These are phyloP conservation scores for Pseudodiploospora longispora DNA, from an alignment of 2,329 filamentous ascomycete species.

Conservation along the genomic window DNA sequence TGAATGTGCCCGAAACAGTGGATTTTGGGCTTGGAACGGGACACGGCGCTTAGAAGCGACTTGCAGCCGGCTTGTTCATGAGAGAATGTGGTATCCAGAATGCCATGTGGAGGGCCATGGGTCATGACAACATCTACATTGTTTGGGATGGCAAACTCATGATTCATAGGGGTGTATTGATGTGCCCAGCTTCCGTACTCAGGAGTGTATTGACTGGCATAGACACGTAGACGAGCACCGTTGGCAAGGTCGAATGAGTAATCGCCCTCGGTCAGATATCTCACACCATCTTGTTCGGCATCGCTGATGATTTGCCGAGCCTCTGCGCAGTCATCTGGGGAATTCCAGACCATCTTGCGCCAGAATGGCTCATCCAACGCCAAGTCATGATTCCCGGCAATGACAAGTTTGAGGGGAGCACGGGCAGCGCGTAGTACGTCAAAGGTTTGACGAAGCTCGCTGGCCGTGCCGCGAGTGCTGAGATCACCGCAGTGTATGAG, in stretches of 20 bases:
- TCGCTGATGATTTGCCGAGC: constrained; percentile 30
- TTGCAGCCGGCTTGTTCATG: constrained; percentile 32
- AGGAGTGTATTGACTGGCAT: constrained; percentile 46
- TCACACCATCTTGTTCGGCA: constrained; percentile 30
- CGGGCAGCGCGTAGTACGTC: constrained; percentile 32
- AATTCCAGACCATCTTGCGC: constrained; percentile 3
- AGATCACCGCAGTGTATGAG: constrained; percentile 47
- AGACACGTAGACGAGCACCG: constrained; percentile 40
- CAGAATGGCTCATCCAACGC: constrained; percentile 26
- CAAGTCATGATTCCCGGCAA: constrained; percentile 49
- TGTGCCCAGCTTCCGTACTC: constrained; percentile 39
- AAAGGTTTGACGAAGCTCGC: constrained; percentile 34
- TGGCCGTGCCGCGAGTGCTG: constrained; percentile 31
- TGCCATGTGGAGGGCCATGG: constrained; percentile 44
- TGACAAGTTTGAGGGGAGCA: constrained; percentile 44
- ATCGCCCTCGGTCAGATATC: constrained; percentile 40
- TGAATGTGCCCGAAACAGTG: constrained; percentile 56
- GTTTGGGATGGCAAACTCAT: constrained; percentile 28
- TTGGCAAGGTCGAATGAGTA: constrained; percentile 40
- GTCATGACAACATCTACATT: constrained; percentile 42
- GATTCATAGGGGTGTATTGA: constrained; percentile 34
- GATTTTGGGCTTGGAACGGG: constrained; percentile 33
- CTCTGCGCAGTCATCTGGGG: constrained; percentile 20
- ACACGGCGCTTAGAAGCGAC: constrained; percentile 37
- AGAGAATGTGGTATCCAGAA: constrained; percentile 34